Conservation (phyloP, 345 rosid genomes). For the Eucalyptus urophylla region DNA sequence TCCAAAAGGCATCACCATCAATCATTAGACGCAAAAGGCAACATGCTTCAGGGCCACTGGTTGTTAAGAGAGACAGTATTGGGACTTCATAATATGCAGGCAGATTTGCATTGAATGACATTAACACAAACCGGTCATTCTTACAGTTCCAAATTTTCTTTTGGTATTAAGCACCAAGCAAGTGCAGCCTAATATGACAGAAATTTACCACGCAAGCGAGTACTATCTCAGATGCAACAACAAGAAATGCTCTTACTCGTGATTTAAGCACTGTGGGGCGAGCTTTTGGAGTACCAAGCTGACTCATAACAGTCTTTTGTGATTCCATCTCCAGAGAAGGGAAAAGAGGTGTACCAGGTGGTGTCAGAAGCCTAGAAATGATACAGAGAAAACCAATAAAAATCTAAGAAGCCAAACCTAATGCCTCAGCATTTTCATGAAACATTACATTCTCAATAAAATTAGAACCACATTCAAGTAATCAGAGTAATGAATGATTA, state of each 20-base stretch:
- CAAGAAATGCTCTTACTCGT: conserved; percentile 44
- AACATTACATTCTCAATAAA: background rate
- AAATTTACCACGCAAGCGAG: background rate
- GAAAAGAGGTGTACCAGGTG: conserved; percentile 97
- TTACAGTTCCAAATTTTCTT: background rate
- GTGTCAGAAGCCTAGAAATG: conserved; percentile 70
- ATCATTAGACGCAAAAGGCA: background rate
- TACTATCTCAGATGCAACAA: background rate
- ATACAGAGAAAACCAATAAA: background rate
- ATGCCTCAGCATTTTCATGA: background rate
- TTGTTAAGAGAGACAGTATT: background rate
- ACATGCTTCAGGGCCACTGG: background rate
- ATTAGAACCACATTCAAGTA: background rate
- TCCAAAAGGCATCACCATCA: background rate
- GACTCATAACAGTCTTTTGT: conserved; percentile 60
- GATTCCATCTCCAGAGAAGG: conserved; percentile 97
- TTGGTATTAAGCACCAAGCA: background rate
- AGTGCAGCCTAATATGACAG: background rate
- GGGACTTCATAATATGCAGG: background rate
- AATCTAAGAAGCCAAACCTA: background rate
- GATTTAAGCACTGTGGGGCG: conserved; percentile 53
- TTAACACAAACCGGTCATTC: background rate
- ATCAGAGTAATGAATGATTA: background rate
- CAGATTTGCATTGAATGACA: background rate
- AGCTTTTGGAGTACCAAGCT: conserved; percentile 55